Conservation (phyloP, 2,329 filamentous ascomycete species). For the Didymella segeticola region DNA sequence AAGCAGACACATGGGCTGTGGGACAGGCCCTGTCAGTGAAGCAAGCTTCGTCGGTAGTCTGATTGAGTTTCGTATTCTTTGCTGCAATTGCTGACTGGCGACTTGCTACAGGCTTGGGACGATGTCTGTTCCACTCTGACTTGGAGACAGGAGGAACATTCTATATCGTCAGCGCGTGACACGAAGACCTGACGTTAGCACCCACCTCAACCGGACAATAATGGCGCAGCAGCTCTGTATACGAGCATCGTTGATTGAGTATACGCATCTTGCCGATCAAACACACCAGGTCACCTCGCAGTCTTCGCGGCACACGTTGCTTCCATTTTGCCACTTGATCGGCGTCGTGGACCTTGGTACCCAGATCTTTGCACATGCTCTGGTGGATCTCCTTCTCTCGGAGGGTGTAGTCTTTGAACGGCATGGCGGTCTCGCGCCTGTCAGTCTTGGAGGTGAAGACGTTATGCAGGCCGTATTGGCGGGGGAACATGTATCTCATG, state of each 20-base stretch:
- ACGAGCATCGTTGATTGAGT: slow-evolving; percentile 77
- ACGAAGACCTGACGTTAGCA: neutral
- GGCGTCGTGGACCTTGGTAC: slow-evolving; percentile 23
- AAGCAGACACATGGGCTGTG: slow-evolving; percentile 75
- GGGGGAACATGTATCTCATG: slow-evolving; percentile 92
- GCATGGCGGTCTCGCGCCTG: slow-evolving; percentile 69
- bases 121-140: slow-evolving; percentile 34
- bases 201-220: slow-evolving; percentile 71
- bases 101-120: slow-evolving; percentile 23
- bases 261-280: slow-evolving; percentile 74
- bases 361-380: slow-evolving; percentile 30
- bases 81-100: slow-evolving; percentile 6
- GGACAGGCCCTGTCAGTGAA: slow-evolving; percentile 75
- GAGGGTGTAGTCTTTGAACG: slow-evolving; percentile 82
- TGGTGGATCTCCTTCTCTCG: slow-evolving; percentile 79
- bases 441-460: slow-evolving; percentile 80
- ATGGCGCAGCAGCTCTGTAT: slow-evolving; percentile 76
- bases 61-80: slow-evolving; percentile 7
- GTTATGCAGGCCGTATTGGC: slow-evolving; percentile 89
- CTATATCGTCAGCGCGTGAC: slow-evolving; percentile 28
- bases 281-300: slow-evolving; percentile 66
- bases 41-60: slow-evolving; percentile 22
- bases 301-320: slow-evolving; percentile 64
- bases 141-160: slow-evolving; percentile 33
- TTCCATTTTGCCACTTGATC: slow-evolving; percentile 44